A percentile compares a stretch with the other conserved stretches of the same genome.
Evolutionary conservation across 176 grass and related monocot species (phyloP).

Genomic region (Elaeis guineensis): DNA sequence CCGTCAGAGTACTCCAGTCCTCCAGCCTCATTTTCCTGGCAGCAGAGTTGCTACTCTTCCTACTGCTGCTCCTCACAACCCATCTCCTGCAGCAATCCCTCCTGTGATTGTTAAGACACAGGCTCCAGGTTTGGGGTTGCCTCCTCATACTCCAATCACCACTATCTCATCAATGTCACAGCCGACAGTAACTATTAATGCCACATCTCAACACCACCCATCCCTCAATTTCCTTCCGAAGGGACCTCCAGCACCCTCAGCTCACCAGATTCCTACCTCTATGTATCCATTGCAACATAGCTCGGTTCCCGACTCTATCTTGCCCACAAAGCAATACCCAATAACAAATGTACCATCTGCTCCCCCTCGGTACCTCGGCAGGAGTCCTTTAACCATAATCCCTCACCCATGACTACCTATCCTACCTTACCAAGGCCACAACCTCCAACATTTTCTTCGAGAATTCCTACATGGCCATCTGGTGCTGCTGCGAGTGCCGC

Average conservation of each 20-base stretch:
- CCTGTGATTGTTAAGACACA: conserved; percentile 29
- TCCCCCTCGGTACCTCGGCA: conserved; percentile 8
- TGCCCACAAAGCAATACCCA: conserved; percentile 18
- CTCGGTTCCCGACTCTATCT: conserved; percentile 11
- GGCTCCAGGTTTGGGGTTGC: conserved; percentile 37
- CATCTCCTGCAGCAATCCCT: conserved; percentile 21
- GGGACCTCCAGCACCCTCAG: background rate
- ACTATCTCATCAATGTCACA: conserved; percentile 10
- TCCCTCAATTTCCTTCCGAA: background rate
- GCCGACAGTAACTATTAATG: conserved; percentile 26
- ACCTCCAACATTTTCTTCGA: background rate
- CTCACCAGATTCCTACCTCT: too few relatives aligned
- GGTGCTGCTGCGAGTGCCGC: conserved; percentile 3
- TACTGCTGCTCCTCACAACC: background rate
- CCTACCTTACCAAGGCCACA: background rate
- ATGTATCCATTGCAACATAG: too few relatives aligned
- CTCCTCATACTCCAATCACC: conserved; percentile 27
- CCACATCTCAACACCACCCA: conserved; percentile 26
- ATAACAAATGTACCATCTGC: conserved; percentile 25
- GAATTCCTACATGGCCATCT: conserved; percentile 31
- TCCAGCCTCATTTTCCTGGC: background rate
- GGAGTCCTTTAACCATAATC: conserved; percentile 3
- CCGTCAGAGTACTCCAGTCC: background rate
- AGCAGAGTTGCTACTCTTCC: conserved; percentile 11
- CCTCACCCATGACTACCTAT: background rate